Percentiles rank a stretch among this genome's conserved stretches.
Conservation (phyloP, 2,329 filamentous ascomycete species). For the Penicillium italicum region DNA sequence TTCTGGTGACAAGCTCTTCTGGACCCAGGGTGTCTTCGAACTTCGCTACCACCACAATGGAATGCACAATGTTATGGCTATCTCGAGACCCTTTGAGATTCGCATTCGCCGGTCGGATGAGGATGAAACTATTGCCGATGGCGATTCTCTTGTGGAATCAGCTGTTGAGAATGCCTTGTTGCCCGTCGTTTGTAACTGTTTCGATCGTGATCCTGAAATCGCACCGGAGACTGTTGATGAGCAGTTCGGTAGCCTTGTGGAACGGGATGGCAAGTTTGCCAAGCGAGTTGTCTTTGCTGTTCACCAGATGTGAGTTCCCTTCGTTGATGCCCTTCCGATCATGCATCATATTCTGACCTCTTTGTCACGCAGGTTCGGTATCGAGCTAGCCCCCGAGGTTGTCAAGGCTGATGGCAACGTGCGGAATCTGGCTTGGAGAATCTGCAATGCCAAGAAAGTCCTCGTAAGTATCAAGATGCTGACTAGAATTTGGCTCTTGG, state of each 20-base stretch:
- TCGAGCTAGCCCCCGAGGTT: conserved; percentile 90
- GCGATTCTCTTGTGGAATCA: conserved; percentile 59
- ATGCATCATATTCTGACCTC: conserved; percentile 7
- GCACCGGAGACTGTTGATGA: conserved; percentile 77
- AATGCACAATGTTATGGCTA: conserved; percentile 87
- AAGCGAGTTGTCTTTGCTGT: conserved; percentile 90
- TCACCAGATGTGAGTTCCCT: conserved; percentile 69
- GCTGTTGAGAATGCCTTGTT: conserved; percentile 75
- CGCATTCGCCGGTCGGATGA: conserved; percentile 77
- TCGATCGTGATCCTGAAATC: conserved; percentile 87
- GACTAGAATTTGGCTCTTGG: background rate
- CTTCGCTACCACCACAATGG: conserved; percentile 96
- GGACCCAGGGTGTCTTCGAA: conserved; percentile 94
- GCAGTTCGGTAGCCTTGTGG: conserved; percentile 77
- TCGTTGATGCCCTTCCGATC: background rate
- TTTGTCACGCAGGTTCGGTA: conserved; percentile 61
- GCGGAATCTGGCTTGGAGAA: conserved; percentile 84
- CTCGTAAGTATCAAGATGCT: conserved; percentile 58
- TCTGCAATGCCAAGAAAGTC: conserved; percentile 93
- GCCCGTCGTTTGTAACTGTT: conserved; percentile 83
- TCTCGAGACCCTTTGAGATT: conserved; percentile 91
- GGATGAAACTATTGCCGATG: conserved; percentile 60
- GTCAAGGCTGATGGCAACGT: conserved; percentile 90
- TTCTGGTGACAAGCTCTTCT: conserved; percentile 90
- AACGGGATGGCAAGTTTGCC: conserved; percentile 83